phyloP scores from a whole-genome alignment of 441 rosid genomes.

The Aleurites moluccanus region DNA sequence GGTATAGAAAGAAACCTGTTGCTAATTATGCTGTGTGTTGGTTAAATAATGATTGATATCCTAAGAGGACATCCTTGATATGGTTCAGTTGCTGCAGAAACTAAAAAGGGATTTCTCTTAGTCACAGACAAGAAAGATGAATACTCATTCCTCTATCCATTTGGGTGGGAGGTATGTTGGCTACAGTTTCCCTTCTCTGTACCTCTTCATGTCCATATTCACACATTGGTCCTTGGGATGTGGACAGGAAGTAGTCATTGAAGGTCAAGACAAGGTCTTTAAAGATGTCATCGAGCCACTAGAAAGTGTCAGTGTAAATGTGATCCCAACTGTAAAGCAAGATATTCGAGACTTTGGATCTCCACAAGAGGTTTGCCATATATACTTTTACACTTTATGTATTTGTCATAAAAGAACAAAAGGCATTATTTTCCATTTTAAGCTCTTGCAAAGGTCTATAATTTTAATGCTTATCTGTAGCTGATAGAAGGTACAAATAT shows the following conservation, averaged over 20 bases:
- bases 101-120: slow-evolving; percentile 60
- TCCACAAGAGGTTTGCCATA: slow-evolving; percentile 63
- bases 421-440: not conserved
- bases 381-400: not conserved
- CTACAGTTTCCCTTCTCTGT: not conserved
- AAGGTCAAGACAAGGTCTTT: slow-evolving; percentile 88
- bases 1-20: slow-evolving; percentile 16
- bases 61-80: slow-evolving; percentile 82
- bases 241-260: slow-evolving; percentile 75
- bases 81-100: slow-evolving; percentile 99
- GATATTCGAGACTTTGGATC: slow-evolving; percentile 80
- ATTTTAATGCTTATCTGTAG: slow-evolving; percentile 1
- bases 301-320: slow-evolving; percentile 73
- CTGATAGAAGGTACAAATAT: not conserved
- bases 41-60: slow-evolving; percentile 41
- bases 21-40: slow-evolving; percentile 18
- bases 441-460: slow-evolving; percentile 1
- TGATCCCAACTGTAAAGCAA: slow-evolving; percentile 65
- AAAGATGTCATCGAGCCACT: slow-evolving; percentile 94
- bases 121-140: slow-evolving; percentile 76
- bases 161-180: slow-evolving; percentile 78
- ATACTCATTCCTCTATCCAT: slow-evolving; percentile 76
- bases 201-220: slow-evolving; percentile 5
- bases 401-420: not conserved
- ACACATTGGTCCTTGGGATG: slow-evolving; percentile 14